Evolutionary conservation across 2,329 filamentous ascomycete genomes (phyloP), one percentile per base, ranked within the genome.

Genomic region (Aspergillus spinulosporus): DNA sequence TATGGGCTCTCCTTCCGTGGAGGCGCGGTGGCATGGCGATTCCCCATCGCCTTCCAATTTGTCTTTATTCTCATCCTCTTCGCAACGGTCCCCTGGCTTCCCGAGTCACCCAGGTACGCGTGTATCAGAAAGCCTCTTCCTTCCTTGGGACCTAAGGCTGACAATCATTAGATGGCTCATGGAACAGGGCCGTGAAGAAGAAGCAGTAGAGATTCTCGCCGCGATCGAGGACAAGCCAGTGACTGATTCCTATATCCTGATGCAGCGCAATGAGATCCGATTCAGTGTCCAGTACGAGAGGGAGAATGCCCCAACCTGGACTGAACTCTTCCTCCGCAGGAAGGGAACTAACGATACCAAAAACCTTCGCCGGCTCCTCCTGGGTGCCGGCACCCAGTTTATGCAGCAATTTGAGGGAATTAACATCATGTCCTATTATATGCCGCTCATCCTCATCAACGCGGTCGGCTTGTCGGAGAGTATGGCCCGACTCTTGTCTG

Each of bases 381-480:
- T 84, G 0, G 81, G 81, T 3, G 78, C 78, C 63, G 82, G 83
- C 0, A 81, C 82, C 0, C 81, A 83, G 49, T 74, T 74, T 2
- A 80, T 82, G 72, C 79, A 82, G 52, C 79, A 82, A 58, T 66
- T 81, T 3, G 69, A 72, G 42, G 76, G 77, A 3, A 70, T 69
- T 9, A 72, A 74, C 45, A 66, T 66, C 14, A 62, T 74, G 3
- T 71, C 67, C 3, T 81, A 81, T 59, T 84, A 81, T 54, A 69
- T 86, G 0, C 83, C 83, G 0, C 84, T 84, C 37, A 82, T 88
- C 0, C 76, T 87, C 5, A 85, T 82, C 52, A 66, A 81, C 45
- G 82, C 76, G 5, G 82, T 87, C 5, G 82, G 83, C 0, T 76
- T 85, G 28, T 69, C 69, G 31, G 75, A 84, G 56, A 74, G 74